A percentile compares a stretch with the other conserved stretches of the same genome.
Conservation (phyloP, 305 asterid species). For the Stenogyne calaminthoides region DNA sequence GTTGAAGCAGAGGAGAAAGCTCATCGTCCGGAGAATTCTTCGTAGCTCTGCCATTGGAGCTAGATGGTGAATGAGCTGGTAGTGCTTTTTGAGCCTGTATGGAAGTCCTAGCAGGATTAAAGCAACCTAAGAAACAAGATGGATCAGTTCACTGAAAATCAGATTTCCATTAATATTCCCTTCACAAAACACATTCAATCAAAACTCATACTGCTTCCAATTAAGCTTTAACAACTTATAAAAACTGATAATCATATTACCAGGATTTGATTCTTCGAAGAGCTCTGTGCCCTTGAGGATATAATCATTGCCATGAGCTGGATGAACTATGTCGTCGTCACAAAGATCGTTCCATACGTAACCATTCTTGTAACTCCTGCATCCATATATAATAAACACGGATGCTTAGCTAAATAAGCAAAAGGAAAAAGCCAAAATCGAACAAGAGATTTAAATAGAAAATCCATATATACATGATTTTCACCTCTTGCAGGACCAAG, state of each 20-base stretch:
- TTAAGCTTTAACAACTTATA: neutral
- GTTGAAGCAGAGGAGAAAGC: constrained; percentile 63
- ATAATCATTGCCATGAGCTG: constrained; percentile 83
- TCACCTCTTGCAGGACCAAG: constrained; percentile 98
- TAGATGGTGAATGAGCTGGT: constrained; percentile 48
- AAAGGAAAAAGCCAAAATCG: neutral
- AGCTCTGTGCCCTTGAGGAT: constrained; percentile 93
- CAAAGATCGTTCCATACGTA: constrained; percentile 92
- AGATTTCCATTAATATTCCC: neutral
- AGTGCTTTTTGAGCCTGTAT: constrained; percentile 56
- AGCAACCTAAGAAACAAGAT: constrained; percentile 46
- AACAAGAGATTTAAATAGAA: neutral
- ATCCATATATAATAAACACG: neutral
- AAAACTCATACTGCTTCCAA: neutral
- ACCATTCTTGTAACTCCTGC: constrained; percentile 81
- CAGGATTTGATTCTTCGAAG: constrained; percentile 62
- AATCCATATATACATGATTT: neutral
- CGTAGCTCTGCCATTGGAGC: constrained; percentile 59
- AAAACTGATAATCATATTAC: constrained; percentile 31
- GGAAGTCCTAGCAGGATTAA: constrained; percentile 59
- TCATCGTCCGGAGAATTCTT: constrained; percentile 77
- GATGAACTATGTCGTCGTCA: constrained; percentile 75
- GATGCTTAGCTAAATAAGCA: neutral
- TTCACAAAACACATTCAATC: neutral
- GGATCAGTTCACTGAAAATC: neutral